phyloP scores from a whole-genome alignment of 2,329 filamentous ascomycete species.

The Penicillium olsonii region DNA sequence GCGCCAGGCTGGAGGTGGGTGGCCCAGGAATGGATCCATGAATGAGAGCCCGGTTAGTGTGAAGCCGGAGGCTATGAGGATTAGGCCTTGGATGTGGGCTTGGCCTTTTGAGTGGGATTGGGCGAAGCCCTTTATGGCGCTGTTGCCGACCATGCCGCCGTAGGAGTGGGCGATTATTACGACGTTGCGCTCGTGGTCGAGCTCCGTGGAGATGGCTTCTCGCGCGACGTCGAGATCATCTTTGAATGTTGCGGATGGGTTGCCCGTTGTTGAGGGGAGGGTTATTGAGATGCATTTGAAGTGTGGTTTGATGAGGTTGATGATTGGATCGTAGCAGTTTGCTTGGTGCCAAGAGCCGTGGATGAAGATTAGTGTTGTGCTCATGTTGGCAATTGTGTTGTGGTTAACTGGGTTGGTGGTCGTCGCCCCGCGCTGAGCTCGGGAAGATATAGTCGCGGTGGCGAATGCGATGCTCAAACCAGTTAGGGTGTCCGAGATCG shows the following conservation, averaged over 20 bases:
- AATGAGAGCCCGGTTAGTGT: slow-evolving; percentile 41
- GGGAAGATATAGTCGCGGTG: too few relatives aligned
- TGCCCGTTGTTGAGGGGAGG: slow-evolving; percentile 42
- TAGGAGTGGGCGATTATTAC: slow-evolving; percentile 54
- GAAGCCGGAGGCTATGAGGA: slow-evolving; percentile 51
- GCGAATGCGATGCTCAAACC: neutral
- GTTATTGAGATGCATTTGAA: slow-evolving; percentile 39
- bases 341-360: slow-evolving; percentile 53
- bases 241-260: slow-evolving; percentile 42
- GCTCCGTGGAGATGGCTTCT: slow-evolving; percentile 40
- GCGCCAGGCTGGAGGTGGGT: slow-evolving; percentile 47
- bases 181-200: slow-evolving; percentile 43
- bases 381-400: neutral
- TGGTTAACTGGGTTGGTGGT: too few relatives aligned
- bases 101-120: neutral
- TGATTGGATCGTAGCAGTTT: slow-evolving; percentile 40
- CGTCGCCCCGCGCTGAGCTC: too few relatives aligned
- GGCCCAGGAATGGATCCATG: slow-evolving; percentile 45
- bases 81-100: slow-evolving; percentile 44
- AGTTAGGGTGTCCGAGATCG: neutral
- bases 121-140: slow-evolving; percentile 49
- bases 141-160: slow-evolving; percentile 50
- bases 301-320: slow-evolving; percentile 34
- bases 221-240: slow-evolving; percentile 47
- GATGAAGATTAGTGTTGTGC: slow-evolving; percentile 48